These are phyloP conservation scores for Wickerhamomyces queroliae DNA, from an alignment of 805 yeast species.

Conservation along the genomic window DNA sequence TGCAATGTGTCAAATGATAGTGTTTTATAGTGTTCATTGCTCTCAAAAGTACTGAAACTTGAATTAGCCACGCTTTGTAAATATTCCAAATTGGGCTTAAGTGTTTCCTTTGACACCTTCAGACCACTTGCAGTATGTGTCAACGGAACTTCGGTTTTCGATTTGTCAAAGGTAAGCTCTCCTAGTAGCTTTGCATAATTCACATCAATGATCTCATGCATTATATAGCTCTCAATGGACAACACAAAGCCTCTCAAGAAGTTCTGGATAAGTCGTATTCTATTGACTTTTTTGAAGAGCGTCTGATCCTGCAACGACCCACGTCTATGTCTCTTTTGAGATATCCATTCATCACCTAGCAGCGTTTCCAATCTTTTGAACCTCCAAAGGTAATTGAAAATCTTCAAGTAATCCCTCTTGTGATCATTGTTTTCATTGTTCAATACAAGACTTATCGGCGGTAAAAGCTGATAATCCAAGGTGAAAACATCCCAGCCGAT, in stretches of 20 bases:
- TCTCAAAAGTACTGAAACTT: no score
- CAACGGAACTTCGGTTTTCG: slow-evolving; percentile 28
- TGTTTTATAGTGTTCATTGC: neutral
- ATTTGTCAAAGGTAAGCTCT: slow-evolving; percentile 23
- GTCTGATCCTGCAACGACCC: slow-evolving; percentile 12
- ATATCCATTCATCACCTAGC: slow-evolving; percentile 44
- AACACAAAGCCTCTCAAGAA: slow-evolving; percentile 26
- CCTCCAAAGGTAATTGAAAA: slow-evolving; percentile 84
- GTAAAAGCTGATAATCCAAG: slow-evolving; percentile 57
- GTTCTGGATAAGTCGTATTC: slow-evolving; percentile 26
- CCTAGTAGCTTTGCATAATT: slow-evolving; percentile 23
- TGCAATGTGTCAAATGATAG: slow-evolving; percentile 43
- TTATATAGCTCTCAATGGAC: slow-evolving; percentile 26
- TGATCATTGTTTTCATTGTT: slow-evolving; percentile 38
- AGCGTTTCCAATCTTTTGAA: slow-evolving; percentile 56
- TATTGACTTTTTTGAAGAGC: slow-evolving; percentile 21
- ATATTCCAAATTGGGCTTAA: slow-evolving; percentile 24
- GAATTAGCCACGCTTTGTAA: slow-evolving; percentile 12
- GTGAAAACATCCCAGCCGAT: slow-evolving; percentile 94
- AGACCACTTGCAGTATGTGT: slow-evolving; percentile 19
- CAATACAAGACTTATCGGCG: slow-evolving; percentile 52
- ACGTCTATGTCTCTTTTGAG: slow-evolving; percentile 26
- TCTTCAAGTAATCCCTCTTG: slow-evolving; percentile 59
- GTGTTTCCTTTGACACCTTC: slow-evolving; percentile 21
- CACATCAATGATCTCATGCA: slow-evolving; percentile 26